phyloP scores from a whole-genome alignment of 108 stramenopile species.

The Hondaea fermentalgiana region DNA sequence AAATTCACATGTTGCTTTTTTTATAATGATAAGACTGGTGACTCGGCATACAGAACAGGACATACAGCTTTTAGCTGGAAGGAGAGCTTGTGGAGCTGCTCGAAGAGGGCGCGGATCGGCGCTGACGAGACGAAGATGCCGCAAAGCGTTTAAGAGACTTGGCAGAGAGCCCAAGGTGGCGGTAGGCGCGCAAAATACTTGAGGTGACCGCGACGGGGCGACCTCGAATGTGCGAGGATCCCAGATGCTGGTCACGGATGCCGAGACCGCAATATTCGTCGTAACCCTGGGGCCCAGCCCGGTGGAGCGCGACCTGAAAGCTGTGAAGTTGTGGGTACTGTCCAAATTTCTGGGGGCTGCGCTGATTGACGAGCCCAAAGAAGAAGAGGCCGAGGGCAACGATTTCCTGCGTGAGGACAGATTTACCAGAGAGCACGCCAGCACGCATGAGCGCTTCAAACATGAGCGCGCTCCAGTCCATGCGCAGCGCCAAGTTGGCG shows the following conservation, averaged over 20 bases:
- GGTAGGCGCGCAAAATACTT: neutral
- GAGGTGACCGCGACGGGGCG: neutral
- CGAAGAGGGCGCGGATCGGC: too few relatives aligned
- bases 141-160: neutral
- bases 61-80: too few relatives aligned
- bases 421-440: neutral
- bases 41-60: too few relatives aligned
- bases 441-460: neutral
- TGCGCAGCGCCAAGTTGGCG: neutral
- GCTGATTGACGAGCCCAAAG: conserved; percentile 6
- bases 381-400: neutral
- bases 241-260: neutral
- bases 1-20: too few relatives aligned
- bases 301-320: conserved; percentile 11
- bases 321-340: conserved; percentile 2
- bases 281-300: neutral
- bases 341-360: neutral
- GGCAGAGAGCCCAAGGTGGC: neutral
- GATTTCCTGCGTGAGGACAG: neutral
- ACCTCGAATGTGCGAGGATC: neutral
- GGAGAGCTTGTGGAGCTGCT: too few relatives aligned
- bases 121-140: neutral
- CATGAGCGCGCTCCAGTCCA: conserved; percentile 13
- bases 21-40: too few relatives aligned
- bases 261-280: neutral